phyloP scores from a whole-genome alignment of 2,329 filamentous ascomycete genomes.

The Myriosclerotinia scirpicola region DNA sequence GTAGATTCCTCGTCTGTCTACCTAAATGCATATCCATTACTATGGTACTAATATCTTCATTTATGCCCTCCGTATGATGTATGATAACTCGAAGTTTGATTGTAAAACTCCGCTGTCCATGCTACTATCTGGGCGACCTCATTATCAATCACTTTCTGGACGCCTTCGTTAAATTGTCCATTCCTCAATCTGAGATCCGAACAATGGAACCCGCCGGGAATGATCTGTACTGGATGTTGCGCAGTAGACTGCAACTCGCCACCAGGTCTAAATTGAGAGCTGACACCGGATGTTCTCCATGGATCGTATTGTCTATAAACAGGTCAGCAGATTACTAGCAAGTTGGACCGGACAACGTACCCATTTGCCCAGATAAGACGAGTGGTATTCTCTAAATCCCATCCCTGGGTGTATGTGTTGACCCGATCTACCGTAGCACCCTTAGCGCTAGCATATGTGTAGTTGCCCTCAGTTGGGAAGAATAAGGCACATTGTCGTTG shows the following conservation, averaged over 20 bases:
- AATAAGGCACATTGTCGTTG: conserved; percentile 55
- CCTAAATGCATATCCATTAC: neutral
- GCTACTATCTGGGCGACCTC: conserved; percentile 51
- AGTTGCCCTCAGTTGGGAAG: conserved; percentile 54
- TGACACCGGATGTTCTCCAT: conserved; percentile 56
- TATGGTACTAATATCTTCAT: conserved; percentile 14
- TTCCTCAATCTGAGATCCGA: conserved; percentile 52
- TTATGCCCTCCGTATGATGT: neutral
- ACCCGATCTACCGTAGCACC: conserved; percentile 50
- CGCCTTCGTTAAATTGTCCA: conserved; percentile 48
- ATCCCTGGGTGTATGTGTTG: conserved; percentile 57
- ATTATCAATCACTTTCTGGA: conserved; percentile 50
- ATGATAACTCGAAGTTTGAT: neutral
- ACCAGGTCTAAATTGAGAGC: conserved; percentile 53
- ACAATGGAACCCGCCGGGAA: conserved; percentile 56
- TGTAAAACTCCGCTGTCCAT: conserved; percentile 53
- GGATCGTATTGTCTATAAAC: conserved; percentile 53
- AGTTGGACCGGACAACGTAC: conserved; percentile 32
- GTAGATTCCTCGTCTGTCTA: neutral
- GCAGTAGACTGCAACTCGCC: conserved; percentile 52
- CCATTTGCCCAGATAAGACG: conserved; percentile 60
- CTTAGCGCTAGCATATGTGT: conserved; percentile 49
- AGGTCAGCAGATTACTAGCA: conserved; percentile 24
- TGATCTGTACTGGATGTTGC: conserved; percentile 52
- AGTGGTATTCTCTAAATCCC: conserved; percentile 51